phyloP scores from a whole-genome alignment of 2,329 filamentous ascomycete species.

The Fusarium drepaniforme region DNA sequence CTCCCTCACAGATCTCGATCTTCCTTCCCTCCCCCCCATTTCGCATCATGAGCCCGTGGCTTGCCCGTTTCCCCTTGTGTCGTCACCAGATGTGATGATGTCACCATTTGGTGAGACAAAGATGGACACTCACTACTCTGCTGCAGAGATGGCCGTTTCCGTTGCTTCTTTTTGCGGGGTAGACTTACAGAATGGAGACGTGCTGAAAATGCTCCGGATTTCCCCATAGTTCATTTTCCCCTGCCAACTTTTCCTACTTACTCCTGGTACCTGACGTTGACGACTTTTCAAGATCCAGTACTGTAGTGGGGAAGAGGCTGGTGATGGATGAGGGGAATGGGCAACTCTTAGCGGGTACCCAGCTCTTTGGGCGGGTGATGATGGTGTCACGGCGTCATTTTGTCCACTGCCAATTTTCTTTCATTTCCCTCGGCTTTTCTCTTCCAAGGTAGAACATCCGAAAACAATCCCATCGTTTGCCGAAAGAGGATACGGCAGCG shows the following conservation, averaged over 20 bases:
- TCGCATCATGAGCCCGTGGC: slow-evolving; percentile 42
- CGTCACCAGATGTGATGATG: slow-evolving; percentile 55
- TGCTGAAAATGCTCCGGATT: background rate
- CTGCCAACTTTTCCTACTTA: slow-evolving; percentile 37
- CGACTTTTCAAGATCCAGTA: slow-evolving; percentile 2
- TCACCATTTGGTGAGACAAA: slow-evolving; percentile 51
- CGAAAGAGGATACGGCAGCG: slow-evolving; percentile 1
- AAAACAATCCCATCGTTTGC: background rate
- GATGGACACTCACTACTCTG: background rate
- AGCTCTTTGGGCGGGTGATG: slow-evolving; percentile 28
- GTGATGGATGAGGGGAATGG: slow-evolving; percentile 7
- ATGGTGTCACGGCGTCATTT: slow-evolving; percentile 45
- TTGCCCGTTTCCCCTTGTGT: slow-evolving; percentile 42
- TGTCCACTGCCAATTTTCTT: background rate
- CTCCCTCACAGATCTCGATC: slow-evolving; percentile 40
- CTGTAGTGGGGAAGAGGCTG: background rate
- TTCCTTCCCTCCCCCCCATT: slow-evolving; percentile 19
- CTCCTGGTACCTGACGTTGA: slow-evolving; percentile 23
- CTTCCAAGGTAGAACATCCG: slow-evolving; percentile 1
- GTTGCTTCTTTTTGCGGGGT: slow-evolving; percentile 17
- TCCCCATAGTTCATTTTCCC: background rate
- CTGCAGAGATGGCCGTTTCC: background rate
- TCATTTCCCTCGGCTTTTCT: slow-evolving; percentile 24
- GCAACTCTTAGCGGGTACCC: slow-evolving; percentile 24
- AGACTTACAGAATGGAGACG: background rate